A percentile compares a stretch with the other conserved stretches of the same genome.
Conservation (phyloP, 1,284 basidiomycete species). For the Rhizoctonia solani region DNA sequence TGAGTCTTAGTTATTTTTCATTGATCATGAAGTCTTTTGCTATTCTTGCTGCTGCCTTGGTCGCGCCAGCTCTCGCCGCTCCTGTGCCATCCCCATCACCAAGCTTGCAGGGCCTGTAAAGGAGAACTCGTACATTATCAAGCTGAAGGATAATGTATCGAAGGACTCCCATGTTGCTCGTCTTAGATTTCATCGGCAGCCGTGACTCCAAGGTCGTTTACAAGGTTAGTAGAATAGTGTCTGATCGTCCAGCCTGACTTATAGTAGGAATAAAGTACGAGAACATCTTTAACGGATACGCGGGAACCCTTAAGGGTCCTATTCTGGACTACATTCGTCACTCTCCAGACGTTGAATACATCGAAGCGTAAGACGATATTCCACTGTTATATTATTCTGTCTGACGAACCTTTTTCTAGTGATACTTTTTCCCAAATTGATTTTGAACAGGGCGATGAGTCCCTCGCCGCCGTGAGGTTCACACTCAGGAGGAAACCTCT, state of each 20-base stretch:
- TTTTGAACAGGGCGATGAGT: neutral
- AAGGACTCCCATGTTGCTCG: slow-evolving; percentile 28
- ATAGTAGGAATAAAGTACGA: no score
- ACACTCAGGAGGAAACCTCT: no score
- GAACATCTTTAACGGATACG: slow-evolving; percentile 36
- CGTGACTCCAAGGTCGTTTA: slow-evolving; percentile 18
- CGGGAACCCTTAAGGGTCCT: slow-evolving; percentile 29
- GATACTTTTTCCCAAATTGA: slow-evolving; percentile 22
- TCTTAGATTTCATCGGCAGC: slow-evolving; percentile 4
- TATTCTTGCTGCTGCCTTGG: slow-evolving; percentile 26
- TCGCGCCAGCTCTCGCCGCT: slow-evolving; percentile 26
- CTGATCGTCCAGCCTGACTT: no score
- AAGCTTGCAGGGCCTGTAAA: slow-evolving; percentile 13
- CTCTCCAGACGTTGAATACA: slow-evolving; percentile 35
- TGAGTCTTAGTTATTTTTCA: no score
- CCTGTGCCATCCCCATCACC: slow-evolving; percentile 21
- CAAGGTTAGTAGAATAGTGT: slow-evolving; percentile 4
- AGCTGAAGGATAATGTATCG: slow-evolving; percentile 27
- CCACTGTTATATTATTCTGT: neutral
- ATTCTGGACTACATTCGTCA: slow-evolving; percentile 30
- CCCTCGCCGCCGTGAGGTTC: neutral
- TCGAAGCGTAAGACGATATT: slow-evolving; percentile 29
- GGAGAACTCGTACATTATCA: slow-evolving; percentile 33
- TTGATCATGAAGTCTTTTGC: no score
- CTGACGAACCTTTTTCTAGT: neutral